Evolutionary conservation across 768 basidiomycete genomes (phyloP).

Genomic region (Lactifluus volemus): DNA sequence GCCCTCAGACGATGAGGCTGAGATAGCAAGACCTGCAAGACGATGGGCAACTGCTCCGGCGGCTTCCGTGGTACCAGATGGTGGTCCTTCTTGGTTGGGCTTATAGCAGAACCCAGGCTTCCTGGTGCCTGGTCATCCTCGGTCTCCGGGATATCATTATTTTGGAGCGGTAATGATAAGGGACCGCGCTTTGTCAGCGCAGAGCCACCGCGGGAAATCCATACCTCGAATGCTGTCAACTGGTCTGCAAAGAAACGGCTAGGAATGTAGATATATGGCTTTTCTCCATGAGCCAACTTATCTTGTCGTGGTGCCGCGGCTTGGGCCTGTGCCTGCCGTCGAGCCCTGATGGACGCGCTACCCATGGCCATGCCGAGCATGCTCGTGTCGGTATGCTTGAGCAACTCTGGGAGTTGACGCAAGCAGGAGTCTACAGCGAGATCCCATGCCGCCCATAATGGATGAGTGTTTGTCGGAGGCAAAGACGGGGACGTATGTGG

Average conservation of each 20-base stretch:
- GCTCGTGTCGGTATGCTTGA: conserved; percentile 31
- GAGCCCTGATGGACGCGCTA: conserved; percentile 20
- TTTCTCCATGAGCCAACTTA: conserved; percentile 26
- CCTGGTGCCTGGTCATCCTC: conserved; percentile 26
- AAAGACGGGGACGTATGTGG: conserved; percentile 89
- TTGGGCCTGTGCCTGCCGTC: conserved; percentile 21
- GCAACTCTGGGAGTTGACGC: conserved; percentile 82
- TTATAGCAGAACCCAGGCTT: conserved; percentile 3
- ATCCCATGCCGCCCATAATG: conserved; percentile 97
- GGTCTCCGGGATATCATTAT: conserved; percentile 24
- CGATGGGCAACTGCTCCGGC: conserved; percentile 95
- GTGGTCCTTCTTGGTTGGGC: conserved; percentile 22
- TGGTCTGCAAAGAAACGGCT: conserved; percentile 95
- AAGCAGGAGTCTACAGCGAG: conserved; percentile 91
- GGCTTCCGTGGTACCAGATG: conserved; percentile 81
- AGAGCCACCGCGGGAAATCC: conserved; percentile 91
- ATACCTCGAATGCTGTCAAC: conserved; percentile 94
- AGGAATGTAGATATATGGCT: conserved; percentile 67
- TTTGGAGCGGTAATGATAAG: conserved; percentile 53
- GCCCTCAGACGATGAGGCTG: conserved; percentile 94
- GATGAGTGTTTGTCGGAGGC: conserved; percentile 93
- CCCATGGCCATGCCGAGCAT: conserved; percentile 20
- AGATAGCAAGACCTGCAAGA: conserved; percentile 92
- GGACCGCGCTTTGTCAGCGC: conserved; percentile 73
- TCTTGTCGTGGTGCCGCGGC: conserved; percentile 8